Base-by-base conservation (phyloP, 306 rosid species). In the Acacia crassicarpa region DNA sequence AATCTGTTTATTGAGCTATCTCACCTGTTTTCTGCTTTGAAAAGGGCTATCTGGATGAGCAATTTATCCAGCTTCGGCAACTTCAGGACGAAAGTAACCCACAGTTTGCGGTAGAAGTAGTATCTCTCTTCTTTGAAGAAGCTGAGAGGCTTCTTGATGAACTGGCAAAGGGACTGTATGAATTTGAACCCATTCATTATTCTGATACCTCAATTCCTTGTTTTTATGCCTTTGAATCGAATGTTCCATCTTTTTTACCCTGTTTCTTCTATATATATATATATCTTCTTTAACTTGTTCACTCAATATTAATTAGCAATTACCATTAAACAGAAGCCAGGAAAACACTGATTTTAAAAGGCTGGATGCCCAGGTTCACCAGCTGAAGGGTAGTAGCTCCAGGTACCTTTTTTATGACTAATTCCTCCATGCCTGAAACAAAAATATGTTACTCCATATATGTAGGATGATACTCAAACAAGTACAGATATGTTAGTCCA, bases 351-450 rank as follows among this genome's bases (percentile, higher is more conserved):
- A 94, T 91, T 91, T 86, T 69, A 92, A 54, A 62, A 89, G 77
- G 82, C 78, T 94, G 73, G 98, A 90, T 89, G 86, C 93, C 67
- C 84, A 85, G 80, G 93, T 94, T 90, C 97, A 94, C 82, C 97
- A 92, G 87, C 70, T 94, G 90, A 94, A 92, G 83, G 98, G 98
- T 70, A 92, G 97, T 87, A 94, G 97, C 89, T 91, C 98, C 87
- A 92, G 97, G 98, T 94, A 86, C 27, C 5, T 58, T n/a, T 7
- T 8, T 11, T 2, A 12, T 25, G 67, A 12, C 67, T 59, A 59
- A 59, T 59, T 59, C 23, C 33, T 59, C 32, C 66, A 10, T 23
- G 10, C 5, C 32, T 59, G 66, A 59, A 59, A 10, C 66, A 22
- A 22, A 22, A 59, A 59, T 22, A 8, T 23, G 33, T n/a, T 53